Evolutionary conservation across 108 stramenopile species (phyloP).

Genomic region (Cyclotella baltica): DNA sequence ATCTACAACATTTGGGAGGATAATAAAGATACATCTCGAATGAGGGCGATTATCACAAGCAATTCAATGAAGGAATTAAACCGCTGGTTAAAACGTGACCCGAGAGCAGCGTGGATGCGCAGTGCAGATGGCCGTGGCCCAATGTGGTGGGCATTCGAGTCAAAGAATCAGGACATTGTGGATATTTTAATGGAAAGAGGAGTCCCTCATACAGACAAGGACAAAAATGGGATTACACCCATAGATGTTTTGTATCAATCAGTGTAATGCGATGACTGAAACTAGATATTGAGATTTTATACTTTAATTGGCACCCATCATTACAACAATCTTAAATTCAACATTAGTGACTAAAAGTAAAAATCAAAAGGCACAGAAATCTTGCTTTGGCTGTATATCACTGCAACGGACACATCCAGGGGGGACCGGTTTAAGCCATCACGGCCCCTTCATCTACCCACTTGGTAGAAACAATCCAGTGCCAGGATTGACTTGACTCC

Average conservation of each 20-base stretch:
- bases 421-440: no score
- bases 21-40: conserved; percentile 80
- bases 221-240: conserved; percentile 79
- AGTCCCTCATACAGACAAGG: conserved; percentile 83
- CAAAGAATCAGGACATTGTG: conserved; percentile 80
- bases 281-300: no score
- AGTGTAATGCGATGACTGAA: no score
- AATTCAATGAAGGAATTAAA: conserved; percentile 67
- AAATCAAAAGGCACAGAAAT: no score
- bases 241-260: conserved; percentile 70
- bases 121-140: conserved; percentile 90
- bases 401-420: no score
- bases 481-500: no score
- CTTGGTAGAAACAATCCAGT: no score
- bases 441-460: no score
- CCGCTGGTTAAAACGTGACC: conserved; percentile 75
- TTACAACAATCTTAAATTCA: no score
- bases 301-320: no score
- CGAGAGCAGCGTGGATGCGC: conserved; percentile 83
- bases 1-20: conserved; percentile 87
- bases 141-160: conserved; percentile 92
- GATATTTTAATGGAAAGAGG: conserved; percentile 81
- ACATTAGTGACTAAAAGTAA: no score
- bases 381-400: no score
- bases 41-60: conserved; percentile 83